Base-by-base conservation (phyloP, 73 alveolate genomes). In the Durusdinium trenchii region DNA sequence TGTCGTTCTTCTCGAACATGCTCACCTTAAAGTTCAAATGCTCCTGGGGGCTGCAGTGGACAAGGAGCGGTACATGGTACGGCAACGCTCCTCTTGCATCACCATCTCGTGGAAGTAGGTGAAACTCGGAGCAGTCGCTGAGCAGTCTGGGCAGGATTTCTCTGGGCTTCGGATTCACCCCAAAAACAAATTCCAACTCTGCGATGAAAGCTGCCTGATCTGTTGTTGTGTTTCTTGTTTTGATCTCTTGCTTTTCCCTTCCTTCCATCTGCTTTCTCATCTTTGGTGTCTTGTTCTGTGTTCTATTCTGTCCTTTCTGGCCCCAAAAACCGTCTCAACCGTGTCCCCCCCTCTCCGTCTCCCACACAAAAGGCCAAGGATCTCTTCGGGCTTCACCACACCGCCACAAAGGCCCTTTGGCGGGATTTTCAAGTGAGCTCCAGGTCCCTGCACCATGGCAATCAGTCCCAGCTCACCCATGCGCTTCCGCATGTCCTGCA, bases 401-500 rank as follows among this genome's bases (percentile, higher is more conserved):
- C 94, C 94, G 52, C 94, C 94, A 28, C 67, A 50, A n/a, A 83
- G 75, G 94, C 94, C 38, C 67, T 43, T 35, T 20, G 64, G 20
- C 64, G 61, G 61, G 45, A 35, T 54, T 60, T n/a, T 78, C 87
- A 78, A 18, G 87, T 78, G 87, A 20, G 43, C 61, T 18, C 87
- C 87, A 1, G 87, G 87, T 30, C 87, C 87, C 62, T 78, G 87
- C 45, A 78, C 87, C 87, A 78, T 78, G 14, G 87, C 87, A 43
- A 78, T 78, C 60, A 78, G 40, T 40, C 87, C 87, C 40, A 78
- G 87, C 28, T 78, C 87, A 40, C 87, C 87, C 87, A 78, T 78
- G 87, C 87, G 87, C 87, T 78, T 78, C 28, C 87, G 87, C 87
- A 78, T 78, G 61, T 78, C 87, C 87, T 78, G 87, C 84, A 32